Base-by-base conservation (phyloP, 148 eudicot genomes). In the Cornus controversa region DNA sequence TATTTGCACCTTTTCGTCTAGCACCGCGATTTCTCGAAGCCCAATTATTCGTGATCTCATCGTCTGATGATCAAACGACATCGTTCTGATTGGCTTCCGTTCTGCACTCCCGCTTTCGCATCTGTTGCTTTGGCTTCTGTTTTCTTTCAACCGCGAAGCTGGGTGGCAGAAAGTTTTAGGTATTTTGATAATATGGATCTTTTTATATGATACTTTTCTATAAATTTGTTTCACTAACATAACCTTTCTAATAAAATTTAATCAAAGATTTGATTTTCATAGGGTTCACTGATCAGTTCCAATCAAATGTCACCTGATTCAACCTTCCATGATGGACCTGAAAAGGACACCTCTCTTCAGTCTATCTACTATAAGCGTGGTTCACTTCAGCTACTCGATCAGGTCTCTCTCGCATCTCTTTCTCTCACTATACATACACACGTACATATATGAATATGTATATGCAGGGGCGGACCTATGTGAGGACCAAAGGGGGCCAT, bases 351-450 rank as follows among this genome's bases (percentile, higher is more conserved):
- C 29, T 83, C 93, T 54, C 90, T 90, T 66, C 90, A 85, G 72
- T 67, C 91, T 28, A 90, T 90, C 77, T 78, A 84, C 73, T 90
- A 88, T 87, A 74, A 85, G 31, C 87, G 84, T 10, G 94, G 94
- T 71, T 89, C 89, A 18, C 94, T 90, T 37, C 86, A 83, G 70
- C 90, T 90, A 37, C 91, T 90, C 70, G 94, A 90, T 84, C 94
- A 90, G 91, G 94, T 68, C 71, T 40, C 64, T 40, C 9, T 15
- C n/a, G n/a, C n/a, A n/a, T n/a, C n/a, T n/a, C n/a, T n/a, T n/a
- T n/a, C n/a, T n/a, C n/a, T n/a, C n/a, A n/a, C n/a, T n/a, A n/a
- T n/a, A n/a, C n/a, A n/a, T n/a, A n/a, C n/a, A n/a, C n/a, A n/a
- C n/a, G n/a, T n/a, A n/a, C n/a, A n/a, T n/a, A n/a, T n/a, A n/a